Conservation (phyloP, 2,329 filamentous ascomycete species). For the Mycosphaerella arachidis region DNA sequence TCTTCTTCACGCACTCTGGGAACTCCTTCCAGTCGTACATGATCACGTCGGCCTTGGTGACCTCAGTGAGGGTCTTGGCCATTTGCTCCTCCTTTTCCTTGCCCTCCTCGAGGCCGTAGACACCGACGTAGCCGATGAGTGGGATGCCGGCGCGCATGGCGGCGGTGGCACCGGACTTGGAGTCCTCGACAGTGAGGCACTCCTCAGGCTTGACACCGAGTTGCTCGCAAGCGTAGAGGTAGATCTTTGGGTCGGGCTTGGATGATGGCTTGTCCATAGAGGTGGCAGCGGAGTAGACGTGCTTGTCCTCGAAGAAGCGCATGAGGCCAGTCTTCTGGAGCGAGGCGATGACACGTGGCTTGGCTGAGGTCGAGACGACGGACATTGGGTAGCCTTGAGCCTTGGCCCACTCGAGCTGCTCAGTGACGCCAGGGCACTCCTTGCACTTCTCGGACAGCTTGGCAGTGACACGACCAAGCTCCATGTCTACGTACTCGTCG, state of each 20-base stretch:
- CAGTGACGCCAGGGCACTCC: constrained; percentile 51
- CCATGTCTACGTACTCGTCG: constrained; percentile 67
- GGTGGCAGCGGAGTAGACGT: constrained; percentile 77
- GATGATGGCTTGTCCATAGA: constrained; percentile 74
- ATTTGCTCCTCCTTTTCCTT: constrained; percentile 56
- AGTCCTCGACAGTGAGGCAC: constrained; percentile 81
- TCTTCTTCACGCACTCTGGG: constrained; percentile 45
- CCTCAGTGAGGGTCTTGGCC: constrained; percentile 46
- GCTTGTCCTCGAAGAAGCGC: constrained; percentile 70
- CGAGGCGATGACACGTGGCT: constrained; percentile 71
- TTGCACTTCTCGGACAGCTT: constrained; percentile 54
- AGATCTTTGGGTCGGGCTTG: constrained; percentile 89
- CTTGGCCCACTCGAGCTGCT: constrained; percentile 56
- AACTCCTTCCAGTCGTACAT: constrained; percentile 53
- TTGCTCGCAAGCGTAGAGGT: constrained; percentile 69
- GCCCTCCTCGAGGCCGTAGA: constrained; percentile 61
- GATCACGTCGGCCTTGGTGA: constrained; percentile 45
- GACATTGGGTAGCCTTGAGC: constrained; percentile 63
- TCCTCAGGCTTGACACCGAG: constrained; percentile 67
- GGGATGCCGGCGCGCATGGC: constrained; percentile 73
- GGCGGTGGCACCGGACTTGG: constrained; percentile 72
- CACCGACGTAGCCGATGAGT: constrained; percentile 79
- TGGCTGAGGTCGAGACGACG: constrained; percentile 76
- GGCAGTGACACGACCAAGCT: constrained; percentile 78
- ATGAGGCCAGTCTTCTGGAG: constrained; percentile 75